A percentile compares a stretch with the other conserved stretches of the same genome.
These are phyloP conservation scores for Thuja plicata DNA, from an alignment of 83 land plant species.

Conservation along the genomic window DNA sequence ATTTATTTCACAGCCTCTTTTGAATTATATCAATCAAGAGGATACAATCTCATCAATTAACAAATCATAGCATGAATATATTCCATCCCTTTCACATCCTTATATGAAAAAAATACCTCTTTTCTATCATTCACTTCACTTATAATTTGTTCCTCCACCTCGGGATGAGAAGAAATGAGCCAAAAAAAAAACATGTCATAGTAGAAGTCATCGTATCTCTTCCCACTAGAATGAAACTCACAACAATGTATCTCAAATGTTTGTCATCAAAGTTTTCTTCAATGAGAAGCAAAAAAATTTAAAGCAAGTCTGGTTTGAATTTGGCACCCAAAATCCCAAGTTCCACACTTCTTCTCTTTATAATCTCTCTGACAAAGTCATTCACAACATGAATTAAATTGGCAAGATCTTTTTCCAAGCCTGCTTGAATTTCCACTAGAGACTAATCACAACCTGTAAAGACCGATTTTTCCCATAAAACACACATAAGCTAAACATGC, in stretches of 20 bases:
- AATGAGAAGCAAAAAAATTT: background rate
- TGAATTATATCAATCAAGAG: constrained; percentile 49
- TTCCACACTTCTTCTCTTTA: background rate
- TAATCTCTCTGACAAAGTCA: background rate
- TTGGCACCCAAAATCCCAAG: no score
- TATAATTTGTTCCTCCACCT: background rate
- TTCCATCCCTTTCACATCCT: constrained; percentile 20
- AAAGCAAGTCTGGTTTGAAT: background rate
- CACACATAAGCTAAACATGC: no score
- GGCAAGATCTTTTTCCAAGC: constrained; percentile 16
- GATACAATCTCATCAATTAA: no score
- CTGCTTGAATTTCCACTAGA: constrained; percentile 29
- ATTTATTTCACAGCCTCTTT: constrained; percentile 26
- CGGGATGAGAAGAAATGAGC: constrained; percentile 16
- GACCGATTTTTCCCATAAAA: no score
- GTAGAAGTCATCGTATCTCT: constrained; percentile 31
- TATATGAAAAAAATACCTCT: background rate
- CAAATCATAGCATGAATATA: no score
- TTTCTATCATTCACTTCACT: background rate
- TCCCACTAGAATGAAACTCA: constrained; percentile 40
- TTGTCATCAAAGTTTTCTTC: background rate
- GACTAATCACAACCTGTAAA: constrained; percentile 9
- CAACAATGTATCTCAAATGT: constrained; percentile 27
- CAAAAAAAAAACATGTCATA: constrained; percentile 33
- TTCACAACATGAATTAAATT: constrained; percentile 15